Base-by-base conservation (phyloP, 2,329 filamentous ascomycete genomes). In the Penicillium brevicompactum region DNA sequence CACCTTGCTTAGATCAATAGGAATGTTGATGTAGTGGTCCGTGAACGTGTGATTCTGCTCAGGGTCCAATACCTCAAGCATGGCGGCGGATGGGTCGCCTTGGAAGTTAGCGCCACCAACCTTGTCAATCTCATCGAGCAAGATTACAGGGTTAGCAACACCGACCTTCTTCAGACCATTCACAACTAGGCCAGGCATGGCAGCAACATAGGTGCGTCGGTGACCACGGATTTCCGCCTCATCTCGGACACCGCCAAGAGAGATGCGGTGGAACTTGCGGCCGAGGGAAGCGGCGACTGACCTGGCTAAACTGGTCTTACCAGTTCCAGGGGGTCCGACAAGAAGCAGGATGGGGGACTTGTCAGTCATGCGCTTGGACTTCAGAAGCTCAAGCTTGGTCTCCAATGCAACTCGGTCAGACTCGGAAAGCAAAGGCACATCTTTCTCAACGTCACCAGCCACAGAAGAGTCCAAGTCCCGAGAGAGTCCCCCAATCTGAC, bases 81-180 rank as follows among this genome's bases (percentile, higher is more conserved):
- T 97, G 8, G 94, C 94, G 21, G 94, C 94, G 18, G 91, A 95
- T 3, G 94, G 94, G 68, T 99, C 94, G 40, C 94, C 94, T 64
- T 99, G 92, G 73, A 94, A 89, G 72, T 93, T 97, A 34, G 91
- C 87, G 56, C 87, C 87, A 60, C 92, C 92, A 58, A 99, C 84
- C 81, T 99, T 99, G 80, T 99, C 94, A 64, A 99, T 97, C 78
- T 99, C 94, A 69, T 99, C 94, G 11, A 99, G 86, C 44, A 99
- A 78, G 76, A 99, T 90, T 53, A 99, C 93, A 0, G 94, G 94
- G 70, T 99, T 99, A 2, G 91, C 86, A 18, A 97, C 93, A 45
- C 92, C 93, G 31, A 95, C 93, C 78, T 97, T 99, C 77, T 94
- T 92, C 52, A 99, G 73, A 0, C 93, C 94, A 71, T 92, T 92